phyloP scores from a whole-genome alignment of 495 filamentous ascomycete genomes.

The Neurospora sp. region DNA sequence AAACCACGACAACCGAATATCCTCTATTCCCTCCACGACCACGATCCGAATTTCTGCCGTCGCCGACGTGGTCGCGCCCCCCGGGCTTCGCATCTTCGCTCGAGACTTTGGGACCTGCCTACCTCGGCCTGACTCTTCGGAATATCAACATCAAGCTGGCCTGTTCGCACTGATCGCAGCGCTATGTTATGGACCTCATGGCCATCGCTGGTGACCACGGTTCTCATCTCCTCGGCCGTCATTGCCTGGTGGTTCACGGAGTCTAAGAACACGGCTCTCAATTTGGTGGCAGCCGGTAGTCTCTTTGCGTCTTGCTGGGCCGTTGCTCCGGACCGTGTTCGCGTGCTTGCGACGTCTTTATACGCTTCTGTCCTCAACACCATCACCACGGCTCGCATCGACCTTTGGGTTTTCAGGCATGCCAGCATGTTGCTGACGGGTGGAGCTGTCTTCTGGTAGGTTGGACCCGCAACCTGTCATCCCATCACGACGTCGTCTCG shows the following conservation, averaged over 20 bases:
- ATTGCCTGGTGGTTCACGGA: slow-evolving; percentile 41
- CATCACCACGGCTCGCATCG: slow-evolving; percentile 25
- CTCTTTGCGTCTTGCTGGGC: slow-evolving; percentile 38
- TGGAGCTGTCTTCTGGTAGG: slow-evolving; percentile 35
- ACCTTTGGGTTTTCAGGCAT: slow-evolving; percentile 29
- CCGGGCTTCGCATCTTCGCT: background rate
- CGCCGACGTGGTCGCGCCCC: background rate
- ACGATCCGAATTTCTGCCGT: background rate
- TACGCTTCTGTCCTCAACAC: slow-evolving; percentile 27
- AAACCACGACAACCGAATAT: background rate
- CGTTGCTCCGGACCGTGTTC: slow-evolving; percentile 32
- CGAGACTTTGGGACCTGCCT: background rate
- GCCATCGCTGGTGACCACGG: slow-evolving; percentile 37
- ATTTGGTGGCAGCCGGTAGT: slow-evolving; percentile 34
- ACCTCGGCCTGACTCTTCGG: background rate
- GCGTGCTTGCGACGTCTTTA: slow-evolving; percentile 25
- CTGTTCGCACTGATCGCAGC: slow-evolving; percentile 20
- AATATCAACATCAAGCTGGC: background rate
- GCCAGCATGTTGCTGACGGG: slow-evolving; percentile 38
- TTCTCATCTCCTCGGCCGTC: slow-evolving; percentile 40
- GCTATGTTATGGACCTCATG: slow-evolving; percentile 43
- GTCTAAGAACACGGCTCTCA: slow-evolving; percentile 35
- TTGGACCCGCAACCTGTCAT: slow-evolving; percentile 1
- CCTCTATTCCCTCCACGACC: background rate
- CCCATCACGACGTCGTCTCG: background rate